Evolutionary conservation across 2,329 filamentous ascomycete genomes (phyloP).

Genomic region (Aspergillus sp.): DNA sequence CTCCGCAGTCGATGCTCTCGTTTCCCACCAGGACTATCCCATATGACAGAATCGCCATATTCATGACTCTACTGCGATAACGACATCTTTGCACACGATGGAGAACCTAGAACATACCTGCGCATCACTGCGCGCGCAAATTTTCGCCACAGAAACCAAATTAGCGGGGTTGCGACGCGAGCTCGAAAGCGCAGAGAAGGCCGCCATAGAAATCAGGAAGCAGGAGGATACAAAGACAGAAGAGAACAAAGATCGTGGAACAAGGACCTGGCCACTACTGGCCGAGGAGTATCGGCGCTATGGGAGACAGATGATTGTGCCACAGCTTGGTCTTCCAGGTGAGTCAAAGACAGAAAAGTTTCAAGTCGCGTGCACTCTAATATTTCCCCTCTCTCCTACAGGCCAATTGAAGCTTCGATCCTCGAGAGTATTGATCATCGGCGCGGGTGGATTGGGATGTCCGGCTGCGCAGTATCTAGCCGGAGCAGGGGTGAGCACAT

Average conservation of each 20-base stretch:
- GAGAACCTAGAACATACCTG: constrained; percentile 20
- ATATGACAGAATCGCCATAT: not conserved
- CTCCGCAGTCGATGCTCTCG: not conserved
- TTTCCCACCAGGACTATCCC: not conserved
- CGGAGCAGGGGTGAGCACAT: constrained; percentile 73
- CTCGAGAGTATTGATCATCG: constrained; percentile 70
- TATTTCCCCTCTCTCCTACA: constrained; percentile 24
- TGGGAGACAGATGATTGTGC: constrained; percentile 83
- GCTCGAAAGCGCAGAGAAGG: constrained; percentile 26
- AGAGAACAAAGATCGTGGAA: not conserved
- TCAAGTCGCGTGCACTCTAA: not conserved
- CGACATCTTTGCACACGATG: constrained; percentile 5
- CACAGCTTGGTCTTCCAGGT: constrained; percentile 71
- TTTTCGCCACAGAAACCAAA: constrained; percentile 30
- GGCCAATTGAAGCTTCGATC: constrained; percentile 69
- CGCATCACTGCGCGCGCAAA: constrained; percentile 30
- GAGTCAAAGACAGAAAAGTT: constrained; percentile 7
- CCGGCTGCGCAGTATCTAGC: constrained; percentile 90
- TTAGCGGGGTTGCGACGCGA: constrained; percentile 30
- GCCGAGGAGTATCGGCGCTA: constrained; percentile 77
- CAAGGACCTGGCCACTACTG: constrained; percentile 59
- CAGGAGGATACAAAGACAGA: constrained; percentile 2
- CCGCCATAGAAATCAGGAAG: constrained; percentile 11
- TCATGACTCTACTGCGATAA: not conserved
- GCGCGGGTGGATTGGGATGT: constrained; percentile 83